Evolutionary conservation across 2,329 filamentous ascomycete species (phyloP).

Genomic region (Stromatinia cepivora): DNA sequence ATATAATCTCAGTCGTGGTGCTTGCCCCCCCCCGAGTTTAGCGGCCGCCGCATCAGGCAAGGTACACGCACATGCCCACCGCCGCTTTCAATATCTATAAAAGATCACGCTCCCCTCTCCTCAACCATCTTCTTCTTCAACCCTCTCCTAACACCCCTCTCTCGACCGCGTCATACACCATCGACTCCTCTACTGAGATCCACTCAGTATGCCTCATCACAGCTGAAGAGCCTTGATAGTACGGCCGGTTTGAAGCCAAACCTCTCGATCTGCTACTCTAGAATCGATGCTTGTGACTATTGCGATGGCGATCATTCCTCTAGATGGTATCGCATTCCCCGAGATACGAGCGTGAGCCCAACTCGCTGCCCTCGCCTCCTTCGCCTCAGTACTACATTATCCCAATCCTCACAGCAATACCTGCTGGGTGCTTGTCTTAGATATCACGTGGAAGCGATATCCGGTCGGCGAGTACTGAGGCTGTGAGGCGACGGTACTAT

Average conservation of each 20-base stretch:
- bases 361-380: neutral
- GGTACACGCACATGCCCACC: neutral
- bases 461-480: no score
- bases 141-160: neutral
- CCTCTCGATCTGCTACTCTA: slow-evolving; percentile 10
- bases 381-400: neutral
- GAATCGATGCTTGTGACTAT: slow-evolving; percentile 2
- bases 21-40: slow-evolving; percentile 4
- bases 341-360: slow-evolving; percentile 9
- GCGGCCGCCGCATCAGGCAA: slow-evolving; percentile 14
- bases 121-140: neutral
- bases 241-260: slow-evolving; percentile 14
- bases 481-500: no score
- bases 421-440: no score
- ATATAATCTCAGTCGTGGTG: neutral
- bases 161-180: neutral
- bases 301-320: neutral
- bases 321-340: neutral
- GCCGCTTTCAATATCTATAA: slow-evolving; percentile 4
- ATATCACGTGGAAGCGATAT: no score
- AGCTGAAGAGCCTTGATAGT: slow-evolving; percentile 11
- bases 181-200: neutral
- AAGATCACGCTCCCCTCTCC: neutral
- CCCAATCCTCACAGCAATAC: slow-evolving; percentile 8
- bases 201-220: neutral